Conservation (phyloP, 2,329 filamentous ascomycete species). For the Aspergillus brasiliensis region DNA sequence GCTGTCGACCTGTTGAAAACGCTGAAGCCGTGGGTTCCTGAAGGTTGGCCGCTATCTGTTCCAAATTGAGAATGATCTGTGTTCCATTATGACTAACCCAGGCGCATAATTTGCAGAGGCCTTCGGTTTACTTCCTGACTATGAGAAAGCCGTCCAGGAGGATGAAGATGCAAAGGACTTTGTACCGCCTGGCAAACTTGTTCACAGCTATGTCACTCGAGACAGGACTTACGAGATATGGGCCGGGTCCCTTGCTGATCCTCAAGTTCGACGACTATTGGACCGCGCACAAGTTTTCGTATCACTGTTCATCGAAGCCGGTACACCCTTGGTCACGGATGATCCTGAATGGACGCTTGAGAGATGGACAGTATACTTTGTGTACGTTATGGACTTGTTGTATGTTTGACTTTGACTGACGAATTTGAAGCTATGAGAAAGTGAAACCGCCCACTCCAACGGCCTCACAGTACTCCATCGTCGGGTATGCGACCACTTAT, state of each 20-base stretch:
- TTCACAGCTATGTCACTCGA: slow-evolving; percentile 63
- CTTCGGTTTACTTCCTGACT: slow-evolving; percentile 64
- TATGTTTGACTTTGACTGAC: neutral
- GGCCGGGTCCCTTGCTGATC: slow-evolving; percentile 73
- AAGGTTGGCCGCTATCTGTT: slow-evolving; percentile 49
- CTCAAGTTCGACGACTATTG: slow-evolving; percentile 69
- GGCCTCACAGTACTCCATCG: slow-evolving; percentile 71
- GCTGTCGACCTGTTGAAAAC: slow-evolving; percentile 69
- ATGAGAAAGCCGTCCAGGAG: slow-evolving; percentile 59
- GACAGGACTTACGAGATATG: slow-evolving; percentile 79
- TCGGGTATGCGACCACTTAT: slow-evolving; percentile 89
- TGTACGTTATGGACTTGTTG: slow-evolving; percentile 53
- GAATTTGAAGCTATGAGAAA: slow-evolving; percentile 57
- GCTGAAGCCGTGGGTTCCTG: slow-evolving; percentile 67
- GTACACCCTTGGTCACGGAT: slow-evolving; percentile 72
- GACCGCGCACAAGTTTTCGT: slow-evolving; percentile 81
- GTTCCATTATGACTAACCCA: slow-evolving; percentile 9
- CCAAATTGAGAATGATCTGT: too few species aligned
- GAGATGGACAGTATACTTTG: slow-evolving; percentile 89
- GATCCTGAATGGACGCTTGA: slow-evolving; percentile 72
- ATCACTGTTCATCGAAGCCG: slow-evolving; percentile 89
- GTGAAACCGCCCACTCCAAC: slow-evolving; percentile 45
- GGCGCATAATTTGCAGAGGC: slow-evolving; percentile 55
- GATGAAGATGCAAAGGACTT: slow-evolving; percentile 50
- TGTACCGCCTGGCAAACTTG: slow-evolving; percentile 74